phyloP scores from a whole-genome alignment of 2,329 filamentous ascomycete species.

The Diaporthe humulicola region DNA sequence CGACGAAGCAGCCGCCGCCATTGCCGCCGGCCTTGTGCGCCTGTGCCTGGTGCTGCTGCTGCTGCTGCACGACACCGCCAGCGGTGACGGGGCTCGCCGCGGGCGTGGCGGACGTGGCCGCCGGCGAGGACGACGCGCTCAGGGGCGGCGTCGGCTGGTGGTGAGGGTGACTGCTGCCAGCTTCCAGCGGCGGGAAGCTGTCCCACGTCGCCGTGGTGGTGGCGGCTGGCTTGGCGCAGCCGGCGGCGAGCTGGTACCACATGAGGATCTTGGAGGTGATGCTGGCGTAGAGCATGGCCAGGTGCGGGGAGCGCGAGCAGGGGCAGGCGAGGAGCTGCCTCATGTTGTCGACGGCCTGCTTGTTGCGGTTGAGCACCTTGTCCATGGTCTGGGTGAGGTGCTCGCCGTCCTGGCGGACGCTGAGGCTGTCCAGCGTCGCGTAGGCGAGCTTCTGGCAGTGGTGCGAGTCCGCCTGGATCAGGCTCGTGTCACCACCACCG shows the following conservation, averaged over 20 bases:
- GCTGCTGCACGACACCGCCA: not conserved
- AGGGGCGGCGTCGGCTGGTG: slow-evolving; percentile 37
- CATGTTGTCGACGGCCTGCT: slow-evolving; percentile 40
- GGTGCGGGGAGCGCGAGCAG: slow-evolving; percentile 38
- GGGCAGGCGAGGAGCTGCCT: slow-evolving; percentile 38
- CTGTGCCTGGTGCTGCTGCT: too few relatives aligned
- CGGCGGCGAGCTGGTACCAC: slow-evolving; percentile 40
- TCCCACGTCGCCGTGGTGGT: slow-evolving; percentile 33
- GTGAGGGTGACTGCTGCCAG: not conserved
- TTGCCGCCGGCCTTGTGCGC: not conserved
- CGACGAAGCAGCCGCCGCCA: slow-evolving; percentile 28
- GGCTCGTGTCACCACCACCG: not conserved
- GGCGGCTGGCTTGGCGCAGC: slow-evolving; percentile 32
- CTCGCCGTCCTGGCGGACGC: slow-evolving; percentile 33
- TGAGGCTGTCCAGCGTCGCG: slow-evolving; percentile 37
- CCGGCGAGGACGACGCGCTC: slow-evolving; percentile 36
- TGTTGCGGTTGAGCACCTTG: slow-evolving; percentile 40
- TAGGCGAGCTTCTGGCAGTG: slow-evolving; percentile 37
- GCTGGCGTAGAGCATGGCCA: slow-evolving; percentile 39
- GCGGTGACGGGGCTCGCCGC: slow-evolving; percentile 15
- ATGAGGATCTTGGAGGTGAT: slow-evolving; percentile 41
- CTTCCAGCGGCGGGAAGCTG: slow-evolving; percentile 34
- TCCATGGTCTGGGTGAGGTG: slow-evolving; percentile 39
- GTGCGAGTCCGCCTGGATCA: slow-evolving; percentile 34
- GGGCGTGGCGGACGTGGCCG: slow-evolving; percentile 29